Percentiles rank a stretch among this genome's conserved stretches.
These are phyloP conservation scores for Stemphylium lycopersici DNA, from an alignment of 2,329 filamentous ascomycete species.

Conservation along the genomic window DNA sequence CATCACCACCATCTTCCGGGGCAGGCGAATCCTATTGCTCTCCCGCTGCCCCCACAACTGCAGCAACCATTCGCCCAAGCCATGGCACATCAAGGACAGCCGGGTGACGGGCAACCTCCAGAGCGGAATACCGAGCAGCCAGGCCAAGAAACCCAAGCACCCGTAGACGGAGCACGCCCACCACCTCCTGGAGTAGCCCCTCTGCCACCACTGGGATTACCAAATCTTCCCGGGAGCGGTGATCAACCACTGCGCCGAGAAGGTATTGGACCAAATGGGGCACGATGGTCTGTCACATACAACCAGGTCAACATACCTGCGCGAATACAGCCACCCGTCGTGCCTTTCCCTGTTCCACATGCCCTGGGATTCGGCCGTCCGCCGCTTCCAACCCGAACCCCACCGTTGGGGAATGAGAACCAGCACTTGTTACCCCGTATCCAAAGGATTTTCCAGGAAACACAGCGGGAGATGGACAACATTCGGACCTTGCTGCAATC, in stretches of 20 bases:
- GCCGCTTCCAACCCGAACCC: constrained; percentile 20
- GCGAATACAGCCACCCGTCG: constrained; percentile 25
- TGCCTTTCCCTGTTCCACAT: constrained; percentile 26
- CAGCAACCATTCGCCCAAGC: constrained; percentile 35
- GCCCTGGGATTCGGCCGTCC: constrained; percentile 28
- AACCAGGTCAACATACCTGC: constrained; percentile 51
- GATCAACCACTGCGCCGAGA: constrained; percentile 58
- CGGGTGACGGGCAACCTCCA: constrained; percentile 9
- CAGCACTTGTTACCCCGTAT: constrained; percentile 32
- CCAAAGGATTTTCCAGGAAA: constrained; percentile 30
- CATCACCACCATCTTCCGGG: constrained; percentile 22
- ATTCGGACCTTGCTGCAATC: constrained; percentile 31
- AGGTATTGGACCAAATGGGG: constrained; percentile 58
- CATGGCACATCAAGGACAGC: constrained; percentile 24
- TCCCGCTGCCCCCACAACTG: constrained; percentile 30
- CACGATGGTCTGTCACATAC: constrained; percentile 60
- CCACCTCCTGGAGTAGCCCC: constrained; percentile 4
- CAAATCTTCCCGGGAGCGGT: constrained; percentile 27
- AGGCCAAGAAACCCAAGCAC: constrained; percentile 10
- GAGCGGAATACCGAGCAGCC: constrained; percentile 5
- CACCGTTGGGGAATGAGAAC: constrained; percentile 15
- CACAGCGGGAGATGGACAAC: constrained; percentile 43
- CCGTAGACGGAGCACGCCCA: constrained; percentile 13
- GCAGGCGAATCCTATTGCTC: constrained; percentile 20
- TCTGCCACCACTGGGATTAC: constrained; percentile 2